A percentile compares a stretch with the other conserved stretches of the same genome.
These are phyloP conservation scores for Cytospora piceicola DNA, from an alignment of 2,329 filamentous ascomycete species.

Conservation along the genomic window DNA sequence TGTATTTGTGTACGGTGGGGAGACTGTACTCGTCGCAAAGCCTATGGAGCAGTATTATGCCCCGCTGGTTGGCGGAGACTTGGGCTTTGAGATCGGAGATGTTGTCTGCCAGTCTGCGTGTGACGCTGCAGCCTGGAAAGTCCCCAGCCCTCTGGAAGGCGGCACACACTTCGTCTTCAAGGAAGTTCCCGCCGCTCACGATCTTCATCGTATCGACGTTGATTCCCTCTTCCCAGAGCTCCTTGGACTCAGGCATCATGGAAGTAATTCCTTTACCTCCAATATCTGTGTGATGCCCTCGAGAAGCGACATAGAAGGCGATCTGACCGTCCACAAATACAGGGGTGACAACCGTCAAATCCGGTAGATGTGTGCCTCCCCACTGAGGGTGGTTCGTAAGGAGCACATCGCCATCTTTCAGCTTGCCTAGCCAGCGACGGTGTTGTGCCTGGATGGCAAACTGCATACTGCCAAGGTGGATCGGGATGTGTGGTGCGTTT, in stretches of 20 bases:
- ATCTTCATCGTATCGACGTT: conserved; percentile 45
- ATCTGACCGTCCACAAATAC: conserved; percentile 41
- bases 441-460: conserved; percentile 46
- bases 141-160: conserved; percentile 37
- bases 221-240: conserved; percentile 50
- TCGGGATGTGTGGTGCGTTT: conserved; percentile 47
- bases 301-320: conserved; percentile 44
- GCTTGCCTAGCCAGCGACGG: conserved; percentile 39
- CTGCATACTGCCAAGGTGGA: conserved; percentile 49
- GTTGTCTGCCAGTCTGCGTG: conserved; percentile 46
- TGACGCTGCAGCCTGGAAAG: conserved; percentile 43
- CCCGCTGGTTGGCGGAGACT: conserved; percentile 48
- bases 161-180: conserved; percentile 26
- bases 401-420: conserved; percentile 46
- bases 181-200: conserved; percentile 42
- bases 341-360: conserved; percentile 47
- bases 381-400: conserved; percentile 46
- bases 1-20: conserved; percentile 42
- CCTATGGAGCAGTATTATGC: conserved; percentile 41
- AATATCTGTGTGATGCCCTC: conserved; percentile 48
- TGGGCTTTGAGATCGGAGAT: conserved; percentile 50
- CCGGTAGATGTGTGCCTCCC: conserved; percentile 46
- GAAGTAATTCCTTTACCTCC: conserved; percentile 44
- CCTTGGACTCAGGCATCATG: conserved; percentile 47
- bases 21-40: conserved; percentile 43